Evolutionary conservation across 176 grass and related monocot genomes (phyloP).

Genomic region (Ensete ventricosum): DNA sequence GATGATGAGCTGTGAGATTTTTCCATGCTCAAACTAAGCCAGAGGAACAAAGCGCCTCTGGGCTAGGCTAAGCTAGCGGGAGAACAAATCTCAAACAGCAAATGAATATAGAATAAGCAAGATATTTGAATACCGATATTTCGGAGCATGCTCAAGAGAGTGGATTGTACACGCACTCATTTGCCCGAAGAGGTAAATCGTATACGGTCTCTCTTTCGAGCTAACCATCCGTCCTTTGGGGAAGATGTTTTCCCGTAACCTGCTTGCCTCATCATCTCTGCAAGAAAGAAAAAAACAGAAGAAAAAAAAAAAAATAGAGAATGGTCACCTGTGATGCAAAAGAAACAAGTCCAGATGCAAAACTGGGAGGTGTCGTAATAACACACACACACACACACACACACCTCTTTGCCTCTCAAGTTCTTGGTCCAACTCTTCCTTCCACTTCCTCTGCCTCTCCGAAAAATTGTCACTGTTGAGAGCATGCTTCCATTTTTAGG

Average conservation of each 20-base stretch:
- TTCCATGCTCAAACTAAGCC: not conserved
- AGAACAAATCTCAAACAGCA: not conserved
- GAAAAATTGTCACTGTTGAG: constrained; percentile 47
- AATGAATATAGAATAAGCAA: not conserved
- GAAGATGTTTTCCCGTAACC: constrained; percentile 62
- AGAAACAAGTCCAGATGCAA: not conserved
- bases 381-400: not conserved
- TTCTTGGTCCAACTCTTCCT: constrained; percentile 83
- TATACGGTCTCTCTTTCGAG: constrained; percentile 44
- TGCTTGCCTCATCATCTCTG: constrained; percentile 65
- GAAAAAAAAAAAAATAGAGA: not conserved
- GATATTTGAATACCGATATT: not conserved
- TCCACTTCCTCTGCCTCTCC: constrained; percentile 77
- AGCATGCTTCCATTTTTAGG: constrained; percentile 26
- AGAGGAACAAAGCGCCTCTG: not conserved
- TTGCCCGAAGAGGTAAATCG: constrained; percentile 19
- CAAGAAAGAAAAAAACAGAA: not conserved
- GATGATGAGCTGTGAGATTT: not conserved
- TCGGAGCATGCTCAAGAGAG: not conserved
- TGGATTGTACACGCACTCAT: constrained; percentile 17
- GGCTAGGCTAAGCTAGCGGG: not conserved
- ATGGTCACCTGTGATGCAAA: not conserved
- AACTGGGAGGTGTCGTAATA: not conserved
- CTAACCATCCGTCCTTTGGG: constrained; percentile 35
- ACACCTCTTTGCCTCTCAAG: constrained; percentile 91